Base-by-base conservation (phyloP, 73 alveolate species). In the Paramecium octaurelia region DNA sequence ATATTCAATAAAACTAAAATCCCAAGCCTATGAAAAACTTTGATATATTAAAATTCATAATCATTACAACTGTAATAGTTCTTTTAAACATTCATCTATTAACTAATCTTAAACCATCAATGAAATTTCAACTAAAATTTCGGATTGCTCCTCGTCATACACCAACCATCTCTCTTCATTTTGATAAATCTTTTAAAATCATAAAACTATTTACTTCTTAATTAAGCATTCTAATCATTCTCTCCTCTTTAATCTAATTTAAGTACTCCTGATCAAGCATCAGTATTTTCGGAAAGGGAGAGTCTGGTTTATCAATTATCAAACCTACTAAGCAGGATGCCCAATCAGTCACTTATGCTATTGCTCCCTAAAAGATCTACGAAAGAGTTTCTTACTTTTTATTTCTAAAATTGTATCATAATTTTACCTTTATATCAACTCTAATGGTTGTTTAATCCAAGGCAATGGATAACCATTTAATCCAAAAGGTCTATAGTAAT, bases 401-500 rank as follows among this genome's bases (percentile, higher is more conserved):
- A 36, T 34, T 27, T 76, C 80, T 54, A 54, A 10, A 4, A 29
- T 29, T 0, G 8, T 36, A 3, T 21, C 3, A 24, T 7, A 3
- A n/a, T 36, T 43, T 11, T 64, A 83, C 76, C 76, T 90, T 76
- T 73, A 54, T 60, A 58, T 75, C 34, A 88, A 58, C 20, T 40
- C 43, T 42, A 70, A 48, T 9, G 85, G 91, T 4, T 59, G 29
- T 60, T 31, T 93, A 76, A 94, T 68, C 98, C 99, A 97, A 16
- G 99, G 98, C 60, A 96, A 58, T 0, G 99, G 99, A 18, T 93
- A 96, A 8, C 99, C 98, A 88, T 94, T 86, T 46, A 95, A 92
- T 4, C 98, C 98, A 88, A 94, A 96, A 60, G 98, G 98, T 70
- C 99, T 88, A 44, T 44, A 88, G 9, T 97, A 94, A 76, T 97